A percentile compares a stretch with the other conserved stretches of the same genome.
Evolutionary conservation across 148 eudicot genomes (phyloP).

Genomic region (Diospyros kaki): DNA sequence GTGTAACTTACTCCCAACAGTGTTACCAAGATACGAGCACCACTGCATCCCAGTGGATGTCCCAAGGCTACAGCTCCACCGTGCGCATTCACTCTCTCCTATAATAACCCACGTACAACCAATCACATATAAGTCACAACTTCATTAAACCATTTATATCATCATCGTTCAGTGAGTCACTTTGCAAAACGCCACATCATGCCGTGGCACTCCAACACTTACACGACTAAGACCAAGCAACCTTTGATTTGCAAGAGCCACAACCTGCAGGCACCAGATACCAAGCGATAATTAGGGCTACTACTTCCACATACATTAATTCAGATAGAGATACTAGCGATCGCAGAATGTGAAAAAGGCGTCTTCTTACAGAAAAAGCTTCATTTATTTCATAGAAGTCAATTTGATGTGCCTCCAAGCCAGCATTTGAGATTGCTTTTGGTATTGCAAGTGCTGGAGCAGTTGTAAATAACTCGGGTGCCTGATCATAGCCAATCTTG

Average conservation of each 20-base stretch:
- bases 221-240: slow-evolving; percentile 77
- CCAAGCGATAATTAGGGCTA: slow-evolving; percentile 4
- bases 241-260: slow-evolving; percentile 86
- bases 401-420: slow-evolving; percentile 68
- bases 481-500: slow-evolving; percentile 43
- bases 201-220: slow-evolving; percentile 30
- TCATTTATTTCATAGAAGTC: slow-evolving; percentile 93
- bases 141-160: not conserved
- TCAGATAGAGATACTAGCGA: not conserved
- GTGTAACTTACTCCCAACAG: slow-evolving; percentile 64
- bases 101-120: slow-evolving; percentile 10
- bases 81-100: slow-evolving; percentile 81
- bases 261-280: slow-evolving; percentile 60
- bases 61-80: slow-evolving; percentile 99
- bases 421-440: slow-evolving; percentile 80
- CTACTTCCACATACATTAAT: not conserved
- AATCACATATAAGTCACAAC: not conserved
- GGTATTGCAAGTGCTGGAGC: slow-evolving; percentile 98
- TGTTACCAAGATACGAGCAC: slow-evolving; percentile 90
- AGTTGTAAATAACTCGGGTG: slow-evolving; percentile 90
- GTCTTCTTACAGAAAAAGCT: slow-evolving; percentile 80
- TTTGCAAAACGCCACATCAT: not conserved
- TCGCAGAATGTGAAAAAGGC: not conserved
- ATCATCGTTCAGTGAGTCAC: not conserved
- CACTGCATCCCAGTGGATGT: slow-evolving; percentile 98